Evolutionary conservation across 31 red algal species (phyloP), one percentile per base, ranked within the genome.

Genomic region (Endocladia muricata): DNA sequence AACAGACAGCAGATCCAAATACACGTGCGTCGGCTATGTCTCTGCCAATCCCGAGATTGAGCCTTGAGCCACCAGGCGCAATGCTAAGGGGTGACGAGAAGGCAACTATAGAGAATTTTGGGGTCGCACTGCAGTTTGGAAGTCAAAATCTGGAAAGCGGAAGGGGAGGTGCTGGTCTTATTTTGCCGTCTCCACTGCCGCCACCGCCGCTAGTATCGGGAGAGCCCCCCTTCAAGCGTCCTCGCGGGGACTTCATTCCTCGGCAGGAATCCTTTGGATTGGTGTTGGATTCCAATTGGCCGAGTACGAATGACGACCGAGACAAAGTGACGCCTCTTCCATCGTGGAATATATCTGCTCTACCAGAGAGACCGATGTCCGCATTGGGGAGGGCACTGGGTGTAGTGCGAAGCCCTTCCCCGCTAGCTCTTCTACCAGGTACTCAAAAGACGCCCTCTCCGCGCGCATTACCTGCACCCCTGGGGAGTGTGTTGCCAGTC

Each of bases 121-220:
- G 25, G 25, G 31, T 5, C 31, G 25, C 36, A 56, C 7, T 41
- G 43, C 59, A 40, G 13, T 35, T 78, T 78, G 36, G 75, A 62
- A 37, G 75, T 60, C 59, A 78, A 28, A 58, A 60, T 17, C 75
- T 60, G 28, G 75, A 78, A 35, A 78, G 75, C 58, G 60, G 55
- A 22, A 36, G 56, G 5, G 75, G 31, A 3, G 75, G 55, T 5
- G 30, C 66, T 41, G 60, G 55, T 17, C 37, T 37, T 0, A 43
- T 58, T 36, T 41, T 62, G 40, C 55, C 55, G n/a, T 78, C 75
- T 22, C 75, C 75, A 6, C 30, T 76, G 30, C 73, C 73, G 9
- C 73, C 70, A 2, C 43, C 73, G n/a, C 75, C 75, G 56, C 75
- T 66, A 4, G 40, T 58, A 31, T 48, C 59, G 3, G 37, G 31